Conservation (phyloP, 2,329 filamentous ascomycete species). For the Ceratocystis colombiana region DNA sequence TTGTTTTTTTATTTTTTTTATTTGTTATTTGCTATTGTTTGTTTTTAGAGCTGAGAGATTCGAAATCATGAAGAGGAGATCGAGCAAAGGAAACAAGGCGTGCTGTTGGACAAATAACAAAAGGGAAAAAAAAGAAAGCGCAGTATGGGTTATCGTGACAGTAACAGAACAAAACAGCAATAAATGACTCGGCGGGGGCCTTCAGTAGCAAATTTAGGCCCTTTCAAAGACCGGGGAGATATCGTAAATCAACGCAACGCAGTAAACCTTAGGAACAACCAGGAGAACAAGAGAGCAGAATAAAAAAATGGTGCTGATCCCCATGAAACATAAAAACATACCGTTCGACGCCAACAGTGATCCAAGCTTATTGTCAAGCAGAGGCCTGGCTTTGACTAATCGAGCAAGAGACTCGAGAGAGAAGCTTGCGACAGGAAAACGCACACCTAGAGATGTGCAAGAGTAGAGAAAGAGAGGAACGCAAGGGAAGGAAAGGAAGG, state of each 20-base stretch:
- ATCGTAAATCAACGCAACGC: neutral
- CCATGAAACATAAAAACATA: neutral
- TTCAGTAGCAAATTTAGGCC: slow-evolving; percentile 1
- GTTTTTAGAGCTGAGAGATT: neutral
- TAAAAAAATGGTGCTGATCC: neutral
- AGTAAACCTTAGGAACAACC: neutral
- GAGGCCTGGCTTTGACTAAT: no score
- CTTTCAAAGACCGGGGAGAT: neutral
- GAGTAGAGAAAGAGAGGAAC: neutral
- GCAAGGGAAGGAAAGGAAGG: neutral
- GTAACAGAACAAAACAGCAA: slow-evolving; percentile 1
- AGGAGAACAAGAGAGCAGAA: neutral
- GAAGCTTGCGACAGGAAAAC: neutral
- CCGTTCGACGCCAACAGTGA: neutral
- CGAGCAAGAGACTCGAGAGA: neutral
- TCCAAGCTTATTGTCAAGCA: neutral
- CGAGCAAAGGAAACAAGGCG: neutral
- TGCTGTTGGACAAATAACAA: neutral
- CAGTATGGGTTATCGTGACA: slow-evolving; percentile 4
- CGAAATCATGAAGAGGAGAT: neutral
- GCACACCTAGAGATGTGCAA: neutral
- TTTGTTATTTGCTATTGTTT: neutral
- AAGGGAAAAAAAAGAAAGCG: neutral
- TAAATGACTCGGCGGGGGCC: neutral
- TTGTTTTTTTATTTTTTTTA: neutral